Conservation (phyloP, 352 stramenopile genomes). For the Globisporangium acanthophoron region DNA sequence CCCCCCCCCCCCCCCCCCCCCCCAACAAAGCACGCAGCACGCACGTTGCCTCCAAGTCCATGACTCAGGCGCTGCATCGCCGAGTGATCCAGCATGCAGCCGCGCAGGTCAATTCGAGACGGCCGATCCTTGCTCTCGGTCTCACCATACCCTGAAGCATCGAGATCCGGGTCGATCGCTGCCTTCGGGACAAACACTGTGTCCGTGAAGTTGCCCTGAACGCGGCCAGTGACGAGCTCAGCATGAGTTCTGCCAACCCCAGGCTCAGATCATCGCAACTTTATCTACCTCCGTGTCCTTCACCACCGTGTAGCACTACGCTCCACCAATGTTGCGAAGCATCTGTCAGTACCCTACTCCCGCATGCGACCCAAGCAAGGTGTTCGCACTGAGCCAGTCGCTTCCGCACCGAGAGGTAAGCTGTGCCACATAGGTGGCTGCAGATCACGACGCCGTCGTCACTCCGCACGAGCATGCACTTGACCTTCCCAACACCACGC, state of each 20-base stretch:
- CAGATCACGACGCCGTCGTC: slow-evolving; percentile 55
- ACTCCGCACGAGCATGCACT: slow-evolving; percentile 31
- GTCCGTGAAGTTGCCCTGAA: slow-evolving; percentile 31
- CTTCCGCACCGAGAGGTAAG: slow-evolving; percentile 40
- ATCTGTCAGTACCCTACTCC: too few species aligned
- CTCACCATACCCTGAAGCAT: slow-evolving; percentile 6
- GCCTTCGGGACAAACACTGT: slow-evolving; percentile 6
- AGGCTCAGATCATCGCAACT: background rate
- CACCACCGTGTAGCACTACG: slow-evolving; percentile 31
- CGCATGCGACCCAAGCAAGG: background rate
- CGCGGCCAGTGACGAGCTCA: background rate
- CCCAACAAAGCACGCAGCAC: background rate
- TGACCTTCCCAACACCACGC: slow-evolving; percentile 17
- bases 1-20: too few species aligned
- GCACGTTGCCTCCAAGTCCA: slow-evolving; percentile 50
- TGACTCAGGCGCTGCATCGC: slow-evolving; percentile 36
- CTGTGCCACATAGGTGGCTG: slow-evolving; percentile 27
- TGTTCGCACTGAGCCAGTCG: background rate
- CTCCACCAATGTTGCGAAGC: background rate
- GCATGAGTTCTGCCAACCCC: background rate
- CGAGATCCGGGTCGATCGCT: slow-evolving; percentile 2
- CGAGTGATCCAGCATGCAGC: slow-evolving; percentile 38
- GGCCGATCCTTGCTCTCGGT: slow-evolving; percentile 3
- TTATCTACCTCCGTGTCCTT: slow-evolving; percentile 25
- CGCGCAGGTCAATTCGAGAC: slow-evolving; percentile 41